Percentiles rank a stretch among this genome's conserved stretches.
Conservation (phyloP, 495 filamentous ascomycete genomes). For the Clohesyomyces aquaticus region DNA sequence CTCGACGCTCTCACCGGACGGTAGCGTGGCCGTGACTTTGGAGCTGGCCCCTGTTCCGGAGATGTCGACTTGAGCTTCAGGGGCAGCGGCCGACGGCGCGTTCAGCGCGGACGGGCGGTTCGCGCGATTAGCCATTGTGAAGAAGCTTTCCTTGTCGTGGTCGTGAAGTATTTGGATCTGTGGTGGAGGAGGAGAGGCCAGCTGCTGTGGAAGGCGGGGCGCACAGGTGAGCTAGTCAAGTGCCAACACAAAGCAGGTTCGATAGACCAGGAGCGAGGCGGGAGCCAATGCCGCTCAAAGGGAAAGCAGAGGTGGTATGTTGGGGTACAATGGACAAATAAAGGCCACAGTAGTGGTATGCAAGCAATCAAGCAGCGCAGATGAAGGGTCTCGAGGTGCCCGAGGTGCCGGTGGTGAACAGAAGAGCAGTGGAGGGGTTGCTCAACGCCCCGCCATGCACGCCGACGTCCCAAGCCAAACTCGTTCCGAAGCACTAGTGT, state of each 20-base stretch:
- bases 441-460: background rate
- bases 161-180: no score
- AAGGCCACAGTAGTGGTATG: no score
- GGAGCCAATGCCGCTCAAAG: no score
- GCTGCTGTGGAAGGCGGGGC: no score
- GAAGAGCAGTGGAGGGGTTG: background rate
- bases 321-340: no score
- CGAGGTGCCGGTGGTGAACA: background rate
- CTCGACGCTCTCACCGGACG: slow-evolving; percentile 82
- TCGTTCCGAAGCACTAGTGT: slow-evolving; percentile 11
- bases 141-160: no score
- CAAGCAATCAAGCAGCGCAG: background rate
- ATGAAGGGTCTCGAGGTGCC: background rate
- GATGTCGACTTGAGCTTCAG: slow-evolving; percentile 35
- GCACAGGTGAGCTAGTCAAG: no score
- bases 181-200: no score
- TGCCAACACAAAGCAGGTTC: no score
- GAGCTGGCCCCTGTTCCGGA: slow-evolving; percentile 27
- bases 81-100: slow-evolving; percentile 29
- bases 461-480: background rate
- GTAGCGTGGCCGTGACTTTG: slow-evolving; percentile 69
- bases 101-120: slow-evolving; percentile 37
- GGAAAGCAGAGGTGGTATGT: no score
- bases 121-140: slow-evolving; percentile 36
- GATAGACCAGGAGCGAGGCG: no score